These are phyloP conservation scores for Verticillium isaacii DNA, from an alignment of 2,329 filamentous ascomycete species.

Conservation along the genomic window DNA sequence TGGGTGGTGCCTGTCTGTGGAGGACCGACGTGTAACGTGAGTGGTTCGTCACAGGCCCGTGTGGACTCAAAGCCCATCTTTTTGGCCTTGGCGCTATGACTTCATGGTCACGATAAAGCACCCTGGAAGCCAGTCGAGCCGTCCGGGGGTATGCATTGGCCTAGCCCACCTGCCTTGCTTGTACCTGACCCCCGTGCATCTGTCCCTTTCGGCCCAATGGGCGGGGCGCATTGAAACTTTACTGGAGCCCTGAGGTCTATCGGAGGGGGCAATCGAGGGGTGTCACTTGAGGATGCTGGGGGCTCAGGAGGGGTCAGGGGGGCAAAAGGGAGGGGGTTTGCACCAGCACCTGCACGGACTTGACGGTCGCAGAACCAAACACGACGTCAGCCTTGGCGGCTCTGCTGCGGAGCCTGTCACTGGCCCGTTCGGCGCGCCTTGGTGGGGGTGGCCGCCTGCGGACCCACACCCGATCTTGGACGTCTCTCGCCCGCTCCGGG, in stretches of 20 bases:
- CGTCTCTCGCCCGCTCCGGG: not conserved
- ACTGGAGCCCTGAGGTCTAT: not conserved
- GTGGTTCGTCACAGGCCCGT: not conserved
- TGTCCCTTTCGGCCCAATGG: not conserved
- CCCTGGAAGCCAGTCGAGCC: not conserved
- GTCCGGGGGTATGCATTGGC: not conserved
- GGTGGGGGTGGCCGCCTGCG: conserved; percentile 1
- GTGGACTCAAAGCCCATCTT: conserved; percentile 3
- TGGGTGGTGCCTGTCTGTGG: conserved; percentile 2
- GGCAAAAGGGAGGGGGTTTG: not conserved
- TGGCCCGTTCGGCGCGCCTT: not conserved
- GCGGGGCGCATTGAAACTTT: not conserved
- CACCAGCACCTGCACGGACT: not conserved
- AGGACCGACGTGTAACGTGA: not conserved
- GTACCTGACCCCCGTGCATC: not conserved
- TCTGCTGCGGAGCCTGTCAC: conserved; percentile 5
- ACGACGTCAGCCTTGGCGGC: conserved; percentile 13
- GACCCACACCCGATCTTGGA: not conserved
- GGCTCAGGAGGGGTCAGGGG: conserved; percentile 1
- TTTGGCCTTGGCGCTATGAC: conserved; percentile 12
- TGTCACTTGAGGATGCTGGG: not conserved
- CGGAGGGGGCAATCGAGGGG: not conserved
- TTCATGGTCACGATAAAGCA: conserved; percentile 8
- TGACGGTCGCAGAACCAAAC: conserved; percentile 2
- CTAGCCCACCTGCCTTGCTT: not conserved